Evolutionary conservation across 208 protist genomes (phyloP).

Genomic region (Wallacemonas sp.): DNA sequence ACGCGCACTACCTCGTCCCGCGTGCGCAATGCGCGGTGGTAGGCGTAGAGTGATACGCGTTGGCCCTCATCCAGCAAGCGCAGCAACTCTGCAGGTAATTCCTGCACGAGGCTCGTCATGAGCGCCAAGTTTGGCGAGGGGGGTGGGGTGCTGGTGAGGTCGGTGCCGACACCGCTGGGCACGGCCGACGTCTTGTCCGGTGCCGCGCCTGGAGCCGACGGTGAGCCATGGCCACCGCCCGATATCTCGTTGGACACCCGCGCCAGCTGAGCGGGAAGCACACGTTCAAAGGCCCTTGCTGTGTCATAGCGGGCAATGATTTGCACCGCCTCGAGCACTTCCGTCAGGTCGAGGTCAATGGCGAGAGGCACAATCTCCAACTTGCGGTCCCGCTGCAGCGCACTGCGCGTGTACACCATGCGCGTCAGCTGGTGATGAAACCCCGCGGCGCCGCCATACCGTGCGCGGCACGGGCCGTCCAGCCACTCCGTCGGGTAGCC

Average conservation of each 20-base stretch:
- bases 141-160: neutral
- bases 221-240: too few relatives aligned
- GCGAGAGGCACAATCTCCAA: slow-evolving; percentile 81
- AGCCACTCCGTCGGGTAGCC: slow-evolving; percentile 89
- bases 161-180: neutral
- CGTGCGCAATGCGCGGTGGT: slow-evolving; percentile 70
- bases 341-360: slow-evolving; percentile 76
- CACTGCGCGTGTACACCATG: slow-evolving; percentile 57
- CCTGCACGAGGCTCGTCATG: slow-evolving; percentile 47
- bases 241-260: too few relatives aligned
- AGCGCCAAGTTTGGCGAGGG: slow-evolving; percentile 15
- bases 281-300: slow-evolving; percentile 56
- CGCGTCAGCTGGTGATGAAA: slow-evolving; percentile 70
- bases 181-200: too few relatives aligned
- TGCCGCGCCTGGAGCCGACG: too few relatives aligned
- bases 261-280: slow-evolving; percentile 17
- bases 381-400: slow-evolving; percentile 60
- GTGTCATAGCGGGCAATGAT: slow-evolving; percentile 78
- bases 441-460: slow-evolving; percentile 51
- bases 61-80: slow-evolving; percentile 55
- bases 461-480: slow-evolving; percentile 46
- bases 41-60: slow-evolving; percentile 46
- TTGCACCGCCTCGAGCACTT: slow-evolving; percentile 53
- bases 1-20: slow-evolving; percentile 78
- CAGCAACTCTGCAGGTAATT: slow-evolving; percentile 60